These are phyloP conservation scores for Aspergillus diversus DNA, from an alignment of 495 filamentous ascomycete species.

Conservation along the genomic window DNA sequence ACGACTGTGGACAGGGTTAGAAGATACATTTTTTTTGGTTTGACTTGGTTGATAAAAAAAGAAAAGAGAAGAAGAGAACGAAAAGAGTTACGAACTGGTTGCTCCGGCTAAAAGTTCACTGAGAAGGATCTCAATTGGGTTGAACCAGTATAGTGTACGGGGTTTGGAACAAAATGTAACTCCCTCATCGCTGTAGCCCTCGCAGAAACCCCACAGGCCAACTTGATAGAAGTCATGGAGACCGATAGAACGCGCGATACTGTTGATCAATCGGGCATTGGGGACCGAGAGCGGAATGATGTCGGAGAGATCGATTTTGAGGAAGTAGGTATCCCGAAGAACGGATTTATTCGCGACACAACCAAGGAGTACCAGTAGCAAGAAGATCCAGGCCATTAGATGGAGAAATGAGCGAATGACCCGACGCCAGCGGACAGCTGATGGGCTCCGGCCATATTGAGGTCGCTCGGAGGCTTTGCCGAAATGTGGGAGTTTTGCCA, in stretches of 20 bases:
- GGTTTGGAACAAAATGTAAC: slow-evolving; percentile 76
- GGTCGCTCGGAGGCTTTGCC: slow-evolving; percentile 31
- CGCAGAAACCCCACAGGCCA: slow-evolving; percentile 87
- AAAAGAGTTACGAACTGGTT: slow-evolving; percentile 56
- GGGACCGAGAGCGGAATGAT: slow-evolving; percentile 78
- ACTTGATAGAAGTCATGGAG: slow-evolving; percentile 95
- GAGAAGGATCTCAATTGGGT: slow-evolving; percentile 79
- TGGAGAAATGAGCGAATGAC: slow-evolving; percentile 70
- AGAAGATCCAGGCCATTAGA: slow-evolving; percentile 72
- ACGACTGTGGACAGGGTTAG: slow-evolving; percentile 56
- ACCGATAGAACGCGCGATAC: slow-evolving; percentile 83
- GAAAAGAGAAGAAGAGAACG: background rate
- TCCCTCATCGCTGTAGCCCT: slow-evolving; percentile 73
- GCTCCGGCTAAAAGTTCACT: slow-evolving; percentile 80
- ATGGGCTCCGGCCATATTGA: slow-evolving; percentile 29
- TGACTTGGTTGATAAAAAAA: background rate
- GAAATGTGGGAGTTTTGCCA: slow-evolving; percentile 41
- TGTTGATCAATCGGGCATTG: slow-evolving; percentile 79
- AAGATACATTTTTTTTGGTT: slow-evolving; percentile 23
- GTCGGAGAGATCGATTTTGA: slow-evolving; percentile 79
- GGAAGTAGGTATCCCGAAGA: slow-evolving; percentile 74
- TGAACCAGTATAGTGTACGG: slow-evolving; percentile 79
- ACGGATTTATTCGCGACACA: slow-evolving; percentile 63
- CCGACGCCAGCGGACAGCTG: slow-evolving; percentile 44
- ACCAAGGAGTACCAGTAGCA: slow-evolving; percentile 77